Evolutionary conservation across 208 protist genomes (phyloP), one percentile per base, ranked within the genome.

Genomic region (Wallacemonas sp.): DNA sequence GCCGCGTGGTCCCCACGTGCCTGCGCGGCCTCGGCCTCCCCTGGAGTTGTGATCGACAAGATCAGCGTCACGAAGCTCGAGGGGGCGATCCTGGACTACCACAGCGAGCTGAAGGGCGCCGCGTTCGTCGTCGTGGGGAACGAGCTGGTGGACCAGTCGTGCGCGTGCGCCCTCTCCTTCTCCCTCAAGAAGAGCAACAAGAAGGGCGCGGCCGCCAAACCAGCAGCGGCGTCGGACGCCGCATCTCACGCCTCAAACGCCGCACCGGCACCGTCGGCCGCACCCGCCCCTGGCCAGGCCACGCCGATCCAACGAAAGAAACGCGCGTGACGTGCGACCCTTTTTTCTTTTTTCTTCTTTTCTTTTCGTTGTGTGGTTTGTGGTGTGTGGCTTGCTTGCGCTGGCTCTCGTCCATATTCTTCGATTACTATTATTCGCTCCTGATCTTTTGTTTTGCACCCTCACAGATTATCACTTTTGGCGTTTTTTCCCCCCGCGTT

Each of bases 101-200:
- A 96, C 78, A 90, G 83, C 29, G 91, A 96, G 72, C 66, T 96
- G 60, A 96, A 96, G 48, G 91, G 91, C 0, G 76, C 83, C 1
- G 87, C 91, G 1, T 96, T 96, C 73, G 91, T 96, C 0, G 87
- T 94, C 1, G 79, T 96, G 1, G 91, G 91, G 0, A 96, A 96
- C 61, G 88, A 91, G 57, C 70, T 94, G n/a, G 82, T 96, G 0
- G 91, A 96, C 49, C 74, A 94, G 68, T 89, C 88, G 5, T 96
- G 91, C 66, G 88, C 88, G 11, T 96, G 91, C 47, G 91, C 88
- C 47, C 80, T 94, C 77, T 96, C 91, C n/a, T 96, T 96, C 52
- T 96, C 91, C 0, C 65, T 96, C 2, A 78, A 79, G 48, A 86
- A 84, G 52, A 78, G 74, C 60, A 65, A 61, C 39, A 21, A 64